Evolutionary conservation across 1,284 basidiomycete genomes (phyloP), one percentile per base, ranked within the genome.

Genomic region (Apiotrichum porosum): DNA sequence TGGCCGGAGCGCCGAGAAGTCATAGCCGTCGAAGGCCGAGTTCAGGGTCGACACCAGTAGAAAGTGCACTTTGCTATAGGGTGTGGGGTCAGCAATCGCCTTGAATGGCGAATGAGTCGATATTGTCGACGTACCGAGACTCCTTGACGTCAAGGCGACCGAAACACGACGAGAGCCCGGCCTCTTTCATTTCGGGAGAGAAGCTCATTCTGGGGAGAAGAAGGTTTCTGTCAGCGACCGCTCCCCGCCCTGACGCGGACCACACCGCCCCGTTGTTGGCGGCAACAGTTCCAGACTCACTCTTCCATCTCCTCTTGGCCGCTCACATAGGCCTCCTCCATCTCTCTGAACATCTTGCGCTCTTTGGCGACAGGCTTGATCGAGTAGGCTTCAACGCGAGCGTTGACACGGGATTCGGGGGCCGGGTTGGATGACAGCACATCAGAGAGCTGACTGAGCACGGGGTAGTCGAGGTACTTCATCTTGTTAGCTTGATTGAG

Each of bases 281-380:
- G n/a, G n/a, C n/a, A n/a, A n/a, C n/a, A n/a, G n/a, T n/a, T n/a
- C n/a, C 14, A 10, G 2, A 68, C 69, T 66, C 58, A 73, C 68
- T 71, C 71, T 31, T 72, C 71, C 61, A 71, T 66, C 45, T 69
- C 72, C 32, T 69, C 66, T 41, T 70, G 65, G 37, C 68, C 72
- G 33, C 59, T 61, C 37, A 62, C 81, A 75, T 94, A 90, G 33
- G 86, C 84, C 58, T 81, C 80, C 70, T 95, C 91, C 75, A 97
- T 84, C 14, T 84, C 79, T 69, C 88, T 92, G 80, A 92, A 93
- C 70, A 97, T 84, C 69, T 88, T 90, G 81, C 93, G 92, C 79
- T 98, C 95, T 68, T 88, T 87, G 60, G 88, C 88, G 73, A 97
- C 86, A 65, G 92, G 87, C 80, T 98, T 98, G 82, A 91, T 94